Evolutionary conservation across 1,284 basidiomycete species (phyloP).

Genomic region (Pascua sp.): DNA sequence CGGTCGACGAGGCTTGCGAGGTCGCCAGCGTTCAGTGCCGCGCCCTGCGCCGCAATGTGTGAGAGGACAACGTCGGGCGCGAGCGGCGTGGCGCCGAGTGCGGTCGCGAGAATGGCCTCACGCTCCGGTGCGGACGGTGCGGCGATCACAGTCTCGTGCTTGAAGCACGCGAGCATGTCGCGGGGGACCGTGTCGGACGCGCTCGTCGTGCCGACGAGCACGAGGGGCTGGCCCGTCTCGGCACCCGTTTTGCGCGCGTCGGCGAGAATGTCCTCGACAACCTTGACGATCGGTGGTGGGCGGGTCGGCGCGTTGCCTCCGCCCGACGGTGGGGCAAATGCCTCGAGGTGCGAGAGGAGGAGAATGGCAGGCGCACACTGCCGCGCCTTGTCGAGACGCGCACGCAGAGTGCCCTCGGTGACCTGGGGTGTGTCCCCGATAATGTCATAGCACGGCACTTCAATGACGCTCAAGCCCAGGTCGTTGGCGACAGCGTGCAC

Average conservation of each 20-base stretch:
- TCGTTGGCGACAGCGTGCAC: constrained; percentile 34
- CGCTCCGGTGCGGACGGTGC: constrained; percentile 77
- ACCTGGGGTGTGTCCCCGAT: constrained; percentile 75
- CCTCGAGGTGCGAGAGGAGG: constrained; percentile 78
- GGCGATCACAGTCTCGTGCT: constrained; percentile 76
- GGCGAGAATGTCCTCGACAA: constrained; percentile 27
- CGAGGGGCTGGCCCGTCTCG: constrained; percentile 57
- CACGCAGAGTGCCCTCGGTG: constrained; percentile 71
- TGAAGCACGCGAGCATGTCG: constrained; percentile 71
- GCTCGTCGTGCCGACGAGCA: constrained; percentile 72
- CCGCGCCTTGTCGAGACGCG: constrained; percentile 73
- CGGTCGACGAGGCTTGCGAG: constrained; percentile 67
- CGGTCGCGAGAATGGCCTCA: constrained; percentile 59
- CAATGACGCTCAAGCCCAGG: constrained; percentile 64
- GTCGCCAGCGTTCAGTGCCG: constrained; percentile 83
- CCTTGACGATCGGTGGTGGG: constrained; percentile 34
- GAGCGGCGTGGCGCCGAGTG: constrained; percentile 55
- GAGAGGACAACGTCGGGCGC: constrained; percentile 75
- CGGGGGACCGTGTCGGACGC: constrained; percentile 66
- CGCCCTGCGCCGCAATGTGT: constrained; percentile 79
- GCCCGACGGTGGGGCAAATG: constrained; percentile 66
- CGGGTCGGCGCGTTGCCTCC: constrained; percentile 53
- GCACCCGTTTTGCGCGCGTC: constrained; percentile 13
- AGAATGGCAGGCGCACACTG: constrained; percentile 82
- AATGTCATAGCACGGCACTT: constrained; percentile 81